Conservation (phyloP, 371 early-diverging fungal species). For the Mucor piriformis region DNA sequence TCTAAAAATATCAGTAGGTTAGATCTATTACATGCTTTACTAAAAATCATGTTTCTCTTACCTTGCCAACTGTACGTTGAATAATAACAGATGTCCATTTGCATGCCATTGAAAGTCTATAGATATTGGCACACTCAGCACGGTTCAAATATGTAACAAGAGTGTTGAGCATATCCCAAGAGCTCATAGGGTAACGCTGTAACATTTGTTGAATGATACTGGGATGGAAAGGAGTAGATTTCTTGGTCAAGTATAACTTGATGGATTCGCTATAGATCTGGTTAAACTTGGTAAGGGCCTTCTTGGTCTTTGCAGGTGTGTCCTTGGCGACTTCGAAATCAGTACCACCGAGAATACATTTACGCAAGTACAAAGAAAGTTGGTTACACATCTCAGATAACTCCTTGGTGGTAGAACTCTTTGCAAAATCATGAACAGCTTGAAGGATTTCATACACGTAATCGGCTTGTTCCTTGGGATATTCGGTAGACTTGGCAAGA, state of each 20-base stretch:
- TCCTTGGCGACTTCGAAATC: constrained; percentile 46
- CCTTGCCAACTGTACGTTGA: constrained; percentile 51
- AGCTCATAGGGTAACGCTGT: constrained; percentile 64
- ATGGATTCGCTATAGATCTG: constrained; percentile 57
- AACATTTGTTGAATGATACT: constrained; percentile 67
- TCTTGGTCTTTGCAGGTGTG: constrained; percentile 36
- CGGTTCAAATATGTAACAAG: constrained; percentile 57
- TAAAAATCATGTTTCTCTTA: no score
- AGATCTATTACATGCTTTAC: no score
- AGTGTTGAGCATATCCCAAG: constrained; percentile 61
- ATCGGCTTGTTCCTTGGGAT: constrained; percentile 61
- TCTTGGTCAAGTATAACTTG: constrained; percentile 69
- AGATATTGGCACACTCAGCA: constrained; percentile 62
- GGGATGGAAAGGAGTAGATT: constrained; percentile 67
- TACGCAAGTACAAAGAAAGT: constrained; percentile 55
- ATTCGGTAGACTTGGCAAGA: constrained; percentile 64
- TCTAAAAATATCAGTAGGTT: no score
- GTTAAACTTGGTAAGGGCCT: constrained; percentile 32
- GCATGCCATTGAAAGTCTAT: constrained; percentile 67
- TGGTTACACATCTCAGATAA: constrained; percentile 52
- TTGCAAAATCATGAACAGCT: constrained; percentile 74
- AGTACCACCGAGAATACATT: constrained; percentile 57
- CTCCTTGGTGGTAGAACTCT: constrained; percentile 50
- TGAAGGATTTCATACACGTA: constrained; percentile 60
- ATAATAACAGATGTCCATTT: constrained; percentile 49